These are phyloP conservation scores for Fusarium penzigii DNA, from an alignment of 2,329 filamentous ascomycete species.

Conservation along the genomic window DNA sequence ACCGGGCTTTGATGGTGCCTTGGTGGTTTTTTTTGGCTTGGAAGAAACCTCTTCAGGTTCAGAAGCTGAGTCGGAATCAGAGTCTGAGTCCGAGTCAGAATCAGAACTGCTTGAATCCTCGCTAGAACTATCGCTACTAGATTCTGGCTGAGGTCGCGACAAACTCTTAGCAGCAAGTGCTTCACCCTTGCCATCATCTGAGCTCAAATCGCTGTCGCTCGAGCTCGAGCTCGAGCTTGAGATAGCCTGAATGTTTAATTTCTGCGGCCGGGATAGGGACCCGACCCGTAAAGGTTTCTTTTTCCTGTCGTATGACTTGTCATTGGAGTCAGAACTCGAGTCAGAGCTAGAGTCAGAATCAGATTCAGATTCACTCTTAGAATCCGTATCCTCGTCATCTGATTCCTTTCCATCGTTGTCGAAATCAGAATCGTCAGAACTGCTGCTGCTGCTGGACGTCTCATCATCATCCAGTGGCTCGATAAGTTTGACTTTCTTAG, in stretches of 20 bases:
- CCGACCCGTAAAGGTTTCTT: conserved; percentile 3
- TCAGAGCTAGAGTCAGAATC: conserved; percentile 31
- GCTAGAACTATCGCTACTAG: too few relatives aligned
- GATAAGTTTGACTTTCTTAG: conserved; percentile 18
- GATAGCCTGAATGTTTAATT: too few relatives aligned
- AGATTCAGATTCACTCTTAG: conserved; percentile 31
- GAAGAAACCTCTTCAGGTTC: conserved; percentile 41
- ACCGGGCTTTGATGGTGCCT: not conserved
- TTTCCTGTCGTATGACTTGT: conserved; percentile 36
- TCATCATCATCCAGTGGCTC: not conserved
- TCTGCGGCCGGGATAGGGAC: not conserved
- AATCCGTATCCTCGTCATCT: conserved; percentile 8
- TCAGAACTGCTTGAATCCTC: conserved; percentile 13
- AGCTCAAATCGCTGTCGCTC: conserved; percentile 6
- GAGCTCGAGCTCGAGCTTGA: conserved; percentile 6
- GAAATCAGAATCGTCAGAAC: too few relatives aligned
- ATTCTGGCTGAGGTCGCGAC: not conserved
- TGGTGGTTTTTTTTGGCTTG: conserved; percentile 23
- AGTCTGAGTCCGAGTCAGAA: not conserved
- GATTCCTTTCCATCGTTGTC: conserved; percentile 4
- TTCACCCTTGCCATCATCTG: not conserved
- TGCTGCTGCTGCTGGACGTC: not conserved
- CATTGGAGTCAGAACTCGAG: conserved; percentile 28
- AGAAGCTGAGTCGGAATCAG: conserved; percentile 30
- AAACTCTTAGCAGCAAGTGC: not conserved